A percentile compares a stretch with the other conserved stretches of the same genome.
phyloP scores from a whole-genome alignment of 345 rosid species.

The Clausena lansium region DNA sequence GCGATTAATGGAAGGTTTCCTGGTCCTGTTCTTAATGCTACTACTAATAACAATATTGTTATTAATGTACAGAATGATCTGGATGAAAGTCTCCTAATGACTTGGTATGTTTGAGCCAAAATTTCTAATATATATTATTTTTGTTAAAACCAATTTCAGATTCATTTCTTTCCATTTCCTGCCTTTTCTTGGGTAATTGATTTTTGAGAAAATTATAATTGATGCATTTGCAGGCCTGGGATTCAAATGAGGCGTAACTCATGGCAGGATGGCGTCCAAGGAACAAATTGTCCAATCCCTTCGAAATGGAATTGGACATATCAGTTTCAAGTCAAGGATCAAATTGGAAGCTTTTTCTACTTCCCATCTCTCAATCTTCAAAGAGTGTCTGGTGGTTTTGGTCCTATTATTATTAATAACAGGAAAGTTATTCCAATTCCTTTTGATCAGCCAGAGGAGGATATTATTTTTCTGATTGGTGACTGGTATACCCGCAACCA shows the following conservation, averaged over 20 bases:
- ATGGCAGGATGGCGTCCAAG: slow-evolving; percentile 90
- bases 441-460: slow-evolving; percentile 76
- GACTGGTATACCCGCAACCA: slow-evolving; percentile 90
- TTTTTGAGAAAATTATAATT: slow-evolving; percentile 5
- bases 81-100: slow-evolving; percentile 73
- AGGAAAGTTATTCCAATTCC: slow-evolving; percentile 62
- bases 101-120: slow-evolving; percentile 51
- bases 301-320: slow-evolving; percentile 68
- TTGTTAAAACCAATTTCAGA: not conserved
- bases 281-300: slow-evolving; percentile 87
- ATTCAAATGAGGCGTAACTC: slow-evolving; percentile 81
- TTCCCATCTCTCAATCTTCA: slow-evolving; percentile 78
- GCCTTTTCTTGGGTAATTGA: not conserved
- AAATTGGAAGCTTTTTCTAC: slow-evolving; percentile 94
- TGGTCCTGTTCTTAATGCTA: slow-evolving; percentile 65
- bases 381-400: slow-evolving; percentile 93
- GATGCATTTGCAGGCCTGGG: slow-evolving; percentile 61
- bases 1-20: slow-evolving; percentile 78
- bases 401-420: slow-evolving; percentile 72
- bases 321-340: slow-evolving; percentile 91
- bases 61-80: slow-evolving; percentile 64
- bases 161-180: not conserved
- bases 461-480: slow-evolving; percentile 60
- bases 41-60: slow-evolving; percentile 75
- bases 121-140: not conserved